Evolutionary conservation across 495 filamentous ascomycete genomes (phyloP), one percentile per base, ranked within the genome.

Genomic region (Podospora appendiculata): DNA sequence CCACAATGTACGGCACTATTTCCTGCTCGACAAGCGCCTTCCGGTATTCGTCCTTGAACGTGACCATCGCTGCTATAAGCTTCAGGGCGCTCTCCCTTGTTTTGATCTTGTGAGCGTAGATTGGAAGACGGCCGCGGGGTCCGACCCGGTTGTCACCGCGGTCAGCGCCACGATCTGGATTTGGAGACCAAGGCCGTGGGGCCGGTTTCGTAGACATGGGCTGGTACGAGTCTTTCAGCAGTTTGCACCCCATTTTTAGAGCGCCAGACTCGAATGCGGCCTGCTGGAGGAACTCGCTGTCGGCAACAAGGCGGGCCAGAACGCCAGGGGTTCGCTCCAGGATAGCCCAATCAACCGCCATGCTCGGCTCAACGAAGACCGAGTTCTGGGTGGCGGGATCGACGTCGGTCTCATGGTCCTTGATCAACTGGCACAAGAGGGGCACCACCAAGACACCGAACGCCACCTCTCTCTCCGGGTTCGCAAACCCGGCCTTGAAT

Each of bases 21-120:
- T 89, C 89, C 47, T 87, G 80, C 17, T 92, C 88, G 46, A 92
- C 86, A 41, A 97, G 76, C 4, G 77, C 74, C 64, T 95, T 95
- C 25, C 90, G 79, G 58, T 90, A 90, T 36, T 88, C 81, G 51
- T 97, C 90, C 47, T 89, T 90, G 60, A 86, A 84, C 6, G 86
- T 78, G 13, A 86, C 83, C 52, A 98, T 64, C 6, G 87, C 83
- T 41, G 88, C 87, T 45, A 97, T 68, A 10, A 88, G 88, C 52
- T 81, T 83, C 19, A 98, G 69, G n/a, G 85, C 80, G 45, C 80
- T 82, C 63, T 90, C 87, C 45, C 92, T 79, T 52, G 88, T 80
- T 60, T 78, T 85, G 72, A 90, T 83, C 18, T 83, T 79, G 67
- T 96, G 91, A 7, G 79, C 75, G 48, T 85, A 71, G 10, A 80